Conservation (phyloP, 2,329 filamentous ascomycete genomes). For the Albifimbria verrucaria region DNA sequence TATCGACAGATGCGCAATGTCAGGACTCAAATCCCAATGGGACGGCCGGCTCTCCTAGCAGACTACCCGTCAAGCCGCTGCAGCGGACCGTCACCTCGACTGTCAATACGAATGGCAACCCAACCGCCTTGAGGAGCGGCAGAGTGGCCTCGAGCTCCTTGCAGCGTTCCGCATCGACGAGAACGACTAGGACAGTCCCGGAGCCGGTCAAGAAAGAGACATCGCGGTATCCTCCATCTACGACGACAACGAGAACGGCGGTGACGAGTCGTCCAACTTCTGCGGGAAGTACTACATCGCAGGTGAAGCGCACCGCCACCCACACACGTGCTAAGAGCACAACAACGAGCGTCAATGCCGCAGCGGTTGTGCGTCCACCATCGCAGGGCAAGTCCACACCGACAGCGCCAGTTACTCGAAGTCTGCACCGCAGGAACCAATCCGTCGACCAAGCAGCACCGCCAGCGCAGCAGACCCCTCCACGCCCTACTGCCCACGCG, state of each 20-base stretch:
- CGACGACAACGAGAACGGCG: constrained; percentile 25
- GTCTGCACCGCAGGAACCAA: constrained; percentile 12
- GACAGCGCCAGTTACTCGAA: constrained; percentile 14
- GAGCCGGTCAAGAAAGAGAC: constrained; percentile 16
- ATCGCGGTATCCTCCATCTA: constrained; percentile 30
- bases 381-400: constrained; percentile 17
- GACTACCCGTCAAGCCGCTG: constrained; percentile 45
- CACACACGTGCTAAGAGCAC: constrained; percentile 31
- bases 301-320: constrained; percentile 15
- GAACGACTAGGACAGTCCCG: constrained; percentile 6
- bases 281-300: constrained; percentile 19
- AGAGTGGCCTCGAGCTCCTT: constrained; percentile 9
- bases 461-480: constrained; percentile 11
- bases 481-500: constrained; percentile 9
- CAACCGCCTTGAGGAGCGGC: constrained; percentile 15
- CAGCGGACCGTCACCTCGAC: constrained; percentile 29
- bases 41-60: constrained; percentile 44
- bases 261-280: constrained; percentile 26
- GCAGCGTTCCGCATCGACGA: constrained; percentile 19
- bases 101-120: constrained; percentile 12
- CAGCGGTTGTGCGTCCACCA: constrained; percentile 27
- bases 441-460: constrained; percentile 16
- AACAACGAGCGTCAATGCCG: constrained; percentile 19
- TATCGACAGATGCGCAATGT: constrained; percentile 9
- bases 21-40: constrained; percentile 16